A percentile compares a stretch with the other conserved stretches of the same genome.
Evolutionary conservation across 83 land plant genomes (phyloP).

Genomic region (Diphasiastrum complanatum): DNA sequence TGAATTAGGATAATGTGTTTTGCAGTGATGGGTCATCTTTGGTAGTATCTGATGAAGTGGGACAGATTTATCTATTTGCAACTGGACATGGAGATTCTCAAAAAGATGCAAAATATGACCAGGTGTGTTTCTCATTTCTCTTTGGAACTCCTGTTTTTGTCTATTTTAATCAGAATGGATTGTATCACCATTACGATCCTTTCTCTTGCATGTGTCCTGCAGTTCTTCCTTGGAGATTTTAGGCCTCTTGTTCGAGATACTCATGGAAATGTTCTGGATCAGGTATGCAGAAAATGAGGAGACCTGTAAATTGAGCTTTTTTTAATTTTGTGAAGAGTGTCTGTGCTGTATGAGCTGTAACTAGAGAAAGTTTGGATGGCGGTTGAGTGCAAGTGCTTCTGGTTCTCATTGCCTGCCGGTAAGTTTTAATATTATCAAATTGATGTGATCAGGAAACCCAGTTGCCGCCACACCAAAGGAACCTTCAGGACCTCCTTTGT

Average conservation of each 20-base stretch:
- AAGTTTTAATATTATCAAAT: neutral
- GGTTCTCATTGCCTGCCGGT: neutral
- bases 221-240: constrained; percentile 98
- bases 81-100: constrained; percentile 83
- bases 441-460: constrained; percentile 67
- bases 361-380: neutral
- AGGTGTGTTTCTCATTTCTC: constrained; percentile 43
- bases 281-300: constrained; percentile 37
- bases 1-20: no score
- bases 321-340: neutral
- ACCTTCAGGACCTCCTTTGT: constrained; percentile 84
- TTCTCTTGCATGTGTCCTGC: constrained; percentile 10
- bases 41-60: constrained; percentile 92
- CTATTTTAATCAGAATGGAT: neutral
- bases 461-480: constrained; percentile 67
- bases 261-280: constrained; percentile 82
- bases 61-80: constrained; percentile 72
- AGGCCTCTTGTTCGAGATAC: constrained; percentile 85
- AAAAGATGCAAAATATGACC: constrained; percentile 90
- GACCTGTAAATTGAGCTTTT: neutral
- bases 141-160: neutral
- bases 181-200: neutral
- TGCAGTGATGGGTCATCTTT: constrained; percentile 87
- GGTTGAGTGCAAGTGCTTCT: neutral
- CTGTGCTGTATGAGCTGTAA: neutral